Evolutionary conservation across 768 basidiomycete genomes (phyloP), one percentile per base, ranked within the genome.

Genomic region (Rhodocollybia butyracea): DNA sequence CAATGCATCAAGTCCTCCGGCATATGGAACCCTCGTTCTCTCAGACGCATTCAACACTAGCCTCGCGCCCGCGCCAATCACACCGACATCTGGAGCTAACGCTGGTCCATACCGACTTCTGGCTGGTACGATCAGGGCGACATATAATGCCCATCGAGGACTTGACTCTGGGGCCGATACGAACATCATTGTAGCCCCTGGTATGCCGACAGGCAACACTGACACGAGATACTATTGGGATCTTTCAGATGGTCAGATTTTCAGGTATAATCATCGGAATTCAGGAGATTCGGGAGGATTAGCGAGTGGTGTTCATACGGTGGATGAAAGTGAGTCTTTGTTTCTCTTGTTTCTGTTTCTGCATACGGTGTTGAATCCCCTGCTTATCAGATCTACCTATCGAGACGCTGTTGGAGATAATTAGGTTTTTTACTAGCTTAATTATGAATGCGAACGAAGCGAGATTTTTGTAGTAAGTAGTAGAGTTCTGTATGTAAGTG

Each of bases 41-140:
- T 69, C 67, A 12, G 70, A 73, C 39, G 73, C 75, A 2, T 79
- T 64, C 30, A 68, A 61, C n/a, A 68, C 62, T 2, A 75, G 69
- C 10, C 63, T 82, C 1, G 78, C 77, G 53, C 82, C 81, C 6
- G 80, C 82, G 3, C 81, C 79, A 2, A 60, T 76, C 26, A 75
- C 80, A 57, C 62, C 75, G 64, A 62, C 53, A n/a, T 50, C 54
- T 17, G 55, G 36, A 1, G 6, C 32, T 3, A 57, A 63, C 6
- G 56, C 68, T 2, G 34, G 21, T n/a, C 51, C 73, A 4, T 79
- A 68, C 52, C 42, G 53, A 34, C 38, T 79, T 12, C 63, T 79
- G 6, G 67, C 76, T 17, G 79, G 78, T 17, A 77, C 69, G 5
- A 79, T 79, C 59, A 73, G 68, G 39, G 68, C 74, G 2, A 65